These are phyloP conservation scores for Eutreptiella sp. DNA, from an alignment of 208 protist genomes.

Conservation along the genomic window DNA sequence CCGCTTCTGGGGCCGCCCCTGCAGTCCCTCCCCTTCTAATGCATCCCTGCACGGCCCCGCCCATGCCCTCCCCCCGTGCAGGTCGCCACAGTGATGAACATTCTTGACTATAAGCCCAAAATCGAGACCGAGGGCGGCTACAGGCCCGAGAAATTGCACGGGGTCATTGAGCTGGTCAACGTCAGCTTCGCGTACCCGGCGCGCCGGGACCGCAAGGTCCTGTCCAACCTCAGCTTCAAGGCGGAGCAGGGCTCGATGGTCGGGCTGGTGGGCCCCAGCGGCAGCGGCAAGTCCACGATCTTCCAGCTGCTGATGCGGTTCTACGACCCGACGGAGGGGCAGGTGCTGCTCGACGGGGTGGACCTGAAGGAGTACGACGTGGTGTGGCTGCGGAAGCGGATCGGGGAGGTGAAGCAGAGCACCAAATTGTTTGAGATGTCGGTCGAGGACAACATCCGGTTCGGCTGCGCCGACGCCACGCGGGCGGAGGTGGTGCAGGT, in stretches of 20 bases:
- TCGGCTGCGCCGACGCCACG: not conserved
- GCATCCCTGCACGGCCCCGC: no score
- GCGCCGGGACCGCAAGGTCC: not conserved
- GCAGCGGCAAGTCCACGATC: conserved; percentile 64
- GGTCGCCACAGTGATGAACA: no score
- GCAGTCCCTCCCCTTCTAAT: no score
- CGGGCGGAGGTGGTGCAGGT: not conserved
- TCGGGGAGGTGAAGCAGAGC: not conserved
- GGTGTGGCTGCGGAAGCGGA: not conserved
- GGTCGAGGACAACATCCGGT: not conserved
- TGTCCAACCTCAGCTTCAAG: conserved; percentile 5
- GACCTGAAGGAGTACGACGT: conserved; percentile 42
- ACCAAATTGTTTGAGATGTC: not conserved
- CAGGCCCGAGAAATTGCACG: no score
- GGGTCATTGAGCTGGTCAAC: conserved; percentile 16
- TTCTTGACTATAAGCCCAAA: conserved; percentile 4
- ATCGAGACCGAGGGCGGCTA: conserved; percentile 7
- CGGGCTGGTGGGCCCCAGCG: conserved; percentile 52
- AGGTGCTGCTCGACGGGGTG: conserved; percentile 48
- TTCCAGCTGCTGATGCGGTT: conserved; percentile 52
- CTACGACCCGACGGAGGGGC: conserved; percentile 48
- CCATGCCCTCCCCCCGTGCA: no score
- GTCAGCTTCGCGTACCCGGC: conserved; percentile 22
- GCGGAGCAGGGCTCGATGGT: conserved; percentile 23
- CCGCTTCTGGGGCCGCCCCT: no score